Conservation (phyloP, 805 yeast genomes). For the Candida ascalaphidarum region DNA sequence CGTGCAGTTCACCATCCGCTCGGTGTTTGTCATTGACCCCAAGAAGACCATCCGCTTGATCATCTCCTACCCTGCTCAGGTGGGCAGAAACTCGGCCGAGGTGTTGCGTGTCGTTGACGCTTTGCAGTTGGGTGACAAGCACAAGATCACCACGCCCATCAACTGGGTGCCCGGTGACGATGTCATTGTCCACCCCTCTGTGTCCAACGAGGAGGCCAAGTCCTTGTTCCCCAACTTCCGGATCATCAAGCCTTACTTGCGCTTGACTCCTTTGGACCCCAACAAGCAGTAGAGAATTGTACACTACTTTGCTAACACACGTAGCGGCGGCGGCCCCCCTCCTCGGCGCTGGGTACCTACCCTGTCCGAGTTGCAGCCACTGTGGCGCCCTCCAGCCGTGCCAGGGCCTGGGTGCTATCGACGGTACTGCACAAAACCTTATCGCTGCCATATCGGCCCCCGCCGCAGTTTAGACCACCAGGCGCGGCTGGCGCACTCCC, state of each 20-base stretch:
- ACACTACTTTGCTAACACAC: too few species aligned
- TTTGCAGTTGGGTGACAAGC: constrained; percentile 73
- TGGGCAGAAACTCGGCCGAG: constrained; percentile 91
- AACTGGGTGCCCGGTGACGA: constrained; percentile 88
- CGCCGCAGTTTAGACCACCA: too few species aligned
- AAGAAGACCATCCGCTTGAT: constrained; percentile 79
- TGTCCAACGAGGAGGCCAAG: constrained; percentile 61
- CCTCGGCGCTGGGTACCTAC: too few species aligned
- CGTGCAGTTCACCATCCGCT: constrained; percentile 80
- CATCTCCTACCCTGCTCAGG: constrained; percentile 85
- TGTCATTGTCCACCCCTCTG: constrained; percentile 85
- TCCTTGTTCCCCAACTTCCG: constrained; percentile 80
- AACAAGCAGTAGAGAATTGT: constrained; percentile 8
- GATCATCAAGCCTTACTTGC: constrained; percentile 84
- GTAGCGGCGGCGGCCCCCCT: too few species aligned
- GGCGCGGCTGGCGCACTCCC: too few species aligned
- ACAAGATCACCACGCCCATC: constrained; percentile 84
- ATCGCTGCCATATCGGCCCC: too few species aligned
- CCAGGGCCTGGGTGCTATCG: too few species aligned
- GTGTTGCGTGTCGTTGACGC: constrained; percentile 87
- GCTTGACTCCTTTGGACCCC: constrained; percentile 44
- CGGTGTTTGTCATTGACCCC: constrained; percentile 89
- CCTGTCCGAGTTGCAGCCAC: too few species aligned
- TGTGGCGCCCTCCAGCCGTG: too few species aligned
- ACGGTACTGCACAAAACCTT: too few species aligned